These are phyloP conservation scores for Citrus maxima DNA, from an alignment of 345 rosid genomes.

Conservation along the genomic window DNA sequence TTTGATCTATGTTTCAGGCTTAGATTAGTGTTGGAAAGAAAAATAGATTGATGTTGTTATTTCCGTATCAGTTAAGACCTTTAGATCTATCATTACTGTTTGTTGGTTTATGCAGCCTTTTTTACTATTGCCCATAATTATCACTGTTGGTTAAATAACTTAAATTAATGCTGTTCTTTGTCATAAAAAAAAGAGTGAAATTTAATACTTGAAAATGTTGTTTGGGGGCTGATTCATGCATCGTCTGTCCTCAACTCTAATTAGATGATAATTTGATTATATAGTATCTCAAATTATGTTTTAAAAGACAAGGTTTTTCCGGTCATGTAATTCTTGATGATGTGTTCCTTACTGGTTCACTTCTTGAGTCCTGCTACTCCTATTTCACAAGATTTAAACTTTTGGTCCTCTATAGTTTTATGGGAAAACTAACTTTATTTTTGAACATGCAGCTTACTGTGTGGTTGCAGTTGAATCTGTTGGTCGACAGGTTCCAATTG, in stretches of 20 bases:
- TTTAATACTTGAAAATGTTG: neutral
- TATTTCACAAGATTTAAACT: neutral
- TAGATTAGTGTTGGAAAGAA: neutral
- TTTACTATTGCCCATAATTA: neutral
- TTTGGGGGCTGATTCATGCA: neutral
- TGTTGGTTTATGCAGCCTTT: neutral
- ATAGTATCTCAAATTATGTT: neutral
- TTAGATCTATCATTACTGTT: neutral
- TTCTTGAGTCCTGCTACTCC: neutral
- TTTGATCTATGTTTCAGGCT: neutral
- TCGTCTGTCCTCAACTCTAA: neutral
- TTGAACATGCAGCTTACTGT: constrained; percentile 49
- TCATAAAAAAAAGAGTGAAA: neutral
- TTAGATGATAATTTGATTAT: neutral
- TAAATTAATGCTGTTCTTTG: neutral
- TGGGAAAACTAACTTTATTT: neutral
- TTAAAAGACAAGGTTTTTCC: neutral
- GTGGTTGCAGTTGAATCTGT: constrained; percentile 64
- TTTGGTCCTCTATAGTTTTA: neutral
- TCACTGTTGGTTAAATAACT: neutral
- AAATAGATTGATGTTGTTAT: neutral
- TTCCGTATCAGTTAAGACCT: neutral
- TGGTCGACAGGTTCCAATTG: constrained; percentile 59
- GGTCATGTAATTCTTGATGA: neutral
- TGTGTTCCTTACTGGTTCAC: neutral